phyloP scores from a whole-genome alignment of 495 filamentous ascomycete species.

The Pseudomonodictys pantanalensis region DNA sequence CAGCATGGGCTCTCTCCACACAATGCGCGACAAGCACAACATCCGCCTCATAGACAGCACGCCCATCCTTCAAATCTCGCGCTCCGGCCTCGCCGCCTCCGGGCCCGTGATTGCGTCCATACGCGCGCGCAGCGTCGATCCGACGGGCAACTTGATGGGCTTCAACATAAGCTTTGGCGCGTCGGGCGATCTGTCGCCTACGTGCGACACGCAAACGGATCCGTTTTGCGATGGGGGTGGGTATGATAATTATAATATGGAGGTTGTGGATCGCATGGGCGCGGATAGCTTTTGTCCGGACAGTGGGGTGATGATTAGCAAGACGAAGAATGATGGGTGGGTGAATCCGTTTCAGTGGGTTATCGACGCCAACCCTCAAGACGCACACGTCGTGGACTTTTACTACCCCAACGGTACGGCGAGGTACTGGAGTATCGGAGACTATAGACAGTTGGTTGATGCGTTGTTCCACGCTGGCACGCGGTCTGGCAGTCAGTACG shows the following conservation, averaged over 20 bases:
- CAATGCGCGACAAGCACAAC: slow-evolving; percentile 45
- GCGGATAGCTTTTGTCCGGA: slow-evolving; percentile 45
- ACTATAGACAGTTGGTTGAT: slow-evolving; percentile 46
- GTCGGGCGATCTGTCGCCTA: slow-evolving; percentile 36
- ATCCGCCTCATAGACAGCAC: slow-evolving; percentile 39
- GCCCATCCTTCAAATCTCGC: slow-evolving; percentile 40
- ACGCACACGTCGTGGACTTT: slow-evolving; percentile 30
- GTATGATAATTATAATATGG: slow-evolving; percentile 44
- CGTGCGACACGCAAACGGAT: slow-evolving; percentile 40
- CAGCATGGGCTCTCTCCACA: slow-evolving; percentile 44
- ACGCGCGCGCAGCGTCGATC: slow-evolving; percentile 41
- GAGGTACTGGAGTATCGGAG: slow-evolving; percentile 36
- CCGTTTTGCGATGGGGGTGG: slow-evolving; percentile 44
- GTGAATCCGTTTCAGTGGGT: slow-evolving; percentile 45
- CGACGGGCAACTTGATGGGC: slow-evolving; percentile 37
- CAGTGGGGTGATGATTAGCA: slow-evolving; percentile 47
- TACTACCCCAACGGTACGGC: slow-evolving; percentile 22
- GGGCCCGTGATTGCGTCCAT: slow-evolving; percentile 43
- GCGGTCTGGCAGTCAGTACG: slow-evolving; percentile 42
- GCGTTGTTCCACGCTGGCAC: slow-evolving; percentile 48
- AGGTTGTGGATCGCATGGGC: slow-evolving; percentile 47
- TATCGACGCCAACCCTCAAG: slow-evolving; percentile 46
- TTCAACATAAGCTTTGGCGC: slow-evolving; percentile 37
- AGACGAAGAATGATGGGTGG: slow-evolving; percentile 34
- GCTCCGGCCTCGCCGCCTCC: slow-evolving; percentile 38